A percentile compares a stretch with the other conserved stretches of the same genome.
Conservation (phyloP, 106 monocot genomes). For the Allium cepa region DNA sequence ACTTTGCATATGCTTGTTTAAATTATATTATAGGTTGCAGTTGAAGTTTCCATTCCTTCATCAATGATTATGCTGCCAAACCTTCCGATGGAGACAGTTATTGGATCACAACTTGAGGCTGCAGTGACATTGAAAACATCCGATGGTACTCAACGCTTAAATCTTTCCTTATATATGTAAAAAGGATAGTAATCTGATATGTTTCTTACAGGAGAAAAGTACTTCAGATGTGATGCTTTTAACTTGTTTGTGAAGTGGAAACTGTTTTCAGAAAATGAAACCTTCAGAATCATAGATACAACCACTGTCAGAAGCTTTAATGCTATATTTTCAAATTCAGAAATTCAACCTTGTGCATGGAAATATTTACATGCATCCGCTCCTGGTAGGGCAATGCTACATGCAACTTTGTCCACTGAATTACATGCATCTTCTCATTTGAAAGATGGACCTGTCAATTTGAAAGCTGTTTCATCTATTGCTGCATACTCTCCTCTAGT, state of each 20-base stretch:
- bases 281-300: conserved; percentile 45
- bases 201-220: conserved; percentile 44
- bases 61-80: conserved; percentile 53
- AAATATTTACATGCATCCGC: conserved; percentile 47
- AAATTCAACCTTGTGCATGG: conserved; percentile 60
- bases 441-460: conserved; percentile 28
- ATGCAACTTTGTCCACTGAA: conserved; percentile 58
- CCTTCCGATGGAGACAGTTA: conserved; percentile 71
- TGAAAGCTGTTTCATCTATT: conserved; percentile 47
- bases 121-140: conserved; percentile 63
- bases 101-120: conserved; percentile 62
- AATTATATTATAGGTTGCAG: conserved; percentile 32
- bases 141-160: conserved; percentile 36
- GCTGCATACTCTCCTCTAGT: conserved; percentile 65
- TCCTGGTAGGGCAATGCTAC: conserved; percentile 58
- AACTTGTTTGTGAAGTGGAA: conserved; percentile 60
- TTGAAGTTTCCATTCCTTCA: conserved; percentile 74
- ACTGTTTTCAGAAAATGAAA: conserved; percentile 54
- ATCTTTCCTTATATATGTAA: neutral
- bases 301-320: conserved; percentile 9
- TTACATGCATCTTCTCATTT: conserved; percentile 17
- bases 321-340: conserved; percentile 13
- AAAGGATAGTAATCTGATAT: neutral
- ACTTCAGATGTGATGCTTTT: conserved; percentile 69
- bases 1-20: neutral